Conservation (phyloP, 2,329 filamentous ascomycete genomes). For the Fusarium sp. region DNA sequence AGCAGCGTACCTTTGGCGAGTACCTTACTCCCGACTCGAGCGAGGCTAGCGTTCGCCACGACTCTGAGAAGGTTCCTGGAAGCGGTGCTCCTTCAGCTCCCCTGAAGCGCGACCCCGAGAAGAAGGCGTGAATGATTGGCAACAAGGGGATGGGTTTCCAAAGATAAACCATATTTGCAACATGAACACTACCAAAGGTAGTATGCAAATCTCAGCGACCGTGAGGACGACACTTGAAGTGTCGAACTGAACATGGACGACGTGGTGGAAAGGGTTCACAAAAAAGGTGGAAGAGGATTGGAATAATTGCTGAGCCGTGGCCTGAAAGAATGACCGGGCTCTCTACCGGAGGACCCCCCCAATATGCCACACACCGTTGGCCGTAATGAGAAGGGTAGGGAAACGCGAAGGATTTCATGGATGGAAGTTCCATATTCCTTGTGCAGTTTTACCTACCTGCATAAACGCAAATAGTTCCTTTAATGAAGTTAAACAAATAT, state of each 20-base stretch:
- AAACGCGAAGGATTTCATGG: background rate
- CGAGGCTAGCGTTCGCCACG: conserved; percentile 43
- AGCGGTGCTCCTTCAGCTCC: conserved; percentile 11
- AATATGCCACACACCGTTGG: conserved; percentile 29
- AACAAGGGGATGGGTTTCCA: background rate
- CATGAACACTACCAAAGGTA: background rate
- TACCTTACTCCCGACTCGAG: conserved; percentile 47
- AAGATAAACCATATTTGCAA: background rate
- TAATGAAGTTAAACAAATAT: conserved; percentile 24
- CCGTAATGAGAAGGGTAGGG: conserved; percentile 15
- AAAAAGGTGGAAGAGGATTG: conserved; percentile 41
- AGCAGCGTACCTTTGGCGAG: conserved; percentile 53
- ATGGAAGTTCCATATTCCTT: conserved; percentile 21
- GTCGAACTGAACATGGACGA: conserved; percentile 8
- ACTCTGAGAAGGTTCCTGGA: conserved; percentile 38
- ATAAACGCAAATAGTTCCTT: conserved; percentile 31
- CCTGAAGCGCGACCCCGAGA: conserved; percentile 21
- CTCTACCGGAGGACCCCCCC: conserved; percentile 26
- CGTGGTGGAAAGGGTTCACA: conserved; percentile 21
- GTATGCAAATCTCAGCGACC: conserved; percentile 9
- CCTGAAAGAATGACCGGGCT: conserved; percentile 6
- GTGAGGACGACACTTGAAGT: conserved; percentile 7
- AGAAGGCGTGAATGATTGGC: conserved; percentile 35
- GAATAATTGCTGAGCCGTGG: conserved; percentile 41
- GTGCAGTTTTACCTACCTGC: conserved; percentile 17